Evolutionary conservation across 2,329 filamentous ascomycete species (phyloP), one percentile per base, ranked within the genome.

Genomic region (Kalmusia sp.): DNA sequence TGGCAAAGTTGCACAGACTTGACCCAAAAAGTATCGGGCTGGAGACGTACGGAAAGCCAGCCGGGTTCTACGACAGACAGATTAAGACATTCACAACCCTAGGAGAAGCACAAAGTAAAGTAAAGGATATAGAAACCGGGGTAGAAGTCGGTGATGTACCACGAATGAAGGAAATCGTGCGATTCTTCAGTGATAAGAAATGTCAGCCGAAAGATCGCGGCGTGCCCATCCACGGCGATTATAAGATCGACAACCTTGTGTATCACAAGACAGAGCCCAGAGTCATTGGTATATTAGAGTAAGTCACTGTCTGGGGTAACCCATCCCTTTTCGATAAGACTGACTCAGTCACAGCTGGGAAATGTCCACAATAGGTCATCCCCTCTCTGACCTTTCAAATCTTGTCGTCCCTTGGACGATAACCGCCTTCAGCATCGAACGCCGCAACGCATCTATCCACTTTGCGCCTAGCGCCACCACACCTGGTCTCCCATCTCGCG

Each of bases 341-440:
- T 30, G 34, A 52, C 6, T 35, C 14, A 35, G n/a, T 8, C 22
- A 19, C 47, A 68, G 67, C 78, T 97, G 93, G 93, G 93, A 97
- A 78, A 96, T 97, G 91, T 92, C 91, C 25, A 97, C 93, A 0
- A 87, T 96, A 49, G 93, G 93, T 19, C 93, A 97, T 72, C 93
- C 93, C 1, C 84, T 96, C 27, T 92, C 90, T 12, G 93, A 97
- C 72, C 81, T 97, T 37, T 86, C 88, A 71, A 97, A 97, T 76
- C 81, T 96, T 27, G 72, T 86, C 25, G 68, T 64, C 9, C 77
- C 77, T 1, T 79, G 67, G 62, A 74, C 72, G 2, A 73, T 69
- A 6, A 72, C 75, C 6, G 51, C 57, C 2, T 64, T 72, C 52
- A 69, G 69, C 47, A 61, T 71, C 37, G 57, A 63, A 47, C 70